phyloP scores from a whole-genome alignment of 2,329 filamentous ascomycete genomes.

The Neonectria sp. region DNA sequence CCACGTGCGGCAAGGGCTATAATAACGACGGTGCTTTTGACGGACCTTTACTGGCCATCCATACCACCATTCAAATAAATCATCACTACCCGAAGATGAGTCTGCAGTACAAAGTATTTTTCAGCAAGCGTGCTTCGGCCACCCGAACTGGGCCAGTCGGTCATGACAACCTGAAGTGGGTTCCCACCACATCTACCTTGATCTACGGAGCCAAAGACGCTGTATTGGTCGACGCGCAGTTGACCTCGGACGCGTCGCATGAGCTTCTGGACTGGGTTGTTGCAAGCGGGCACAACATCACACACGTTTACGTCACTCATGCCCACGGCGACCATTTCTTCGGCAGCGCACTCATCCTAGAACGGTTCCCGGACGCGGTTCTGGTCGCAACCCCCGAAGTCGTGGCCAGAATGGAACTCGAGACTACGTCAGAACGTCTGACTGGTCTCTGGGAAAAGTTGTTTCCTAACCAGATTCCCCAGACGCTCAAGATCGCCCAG shows the following conservation, averaged over 20 bases:
- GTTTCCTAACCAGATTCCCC: neutral
- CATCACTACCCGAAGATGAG: too few relatives aligned
- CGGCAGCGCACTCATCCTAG: neutral
- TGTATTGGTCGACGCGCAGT: neutral
- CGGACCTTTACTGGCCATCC: too few relatives aligned
- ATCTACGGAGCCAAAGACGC: conserved; percentile 5
- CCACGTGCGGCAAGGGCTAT: too few relatives aligned
- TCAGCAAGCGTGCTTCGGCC: neutral
- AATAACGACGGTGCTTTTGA: too few relatives aligned
- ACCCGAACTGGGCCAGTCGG: neutral
- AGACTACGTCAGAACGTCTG: neutral
- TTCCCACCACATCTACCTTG: neutral
- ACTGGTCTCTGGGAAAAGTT: neutral
- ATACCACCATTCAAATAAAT: too few relatives aligned
- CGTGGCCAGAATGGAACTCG: neutral
- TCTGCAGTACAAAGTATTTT: neutral
- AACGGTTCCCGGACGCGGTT: neutral
- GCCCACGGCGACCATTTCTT: neutral
- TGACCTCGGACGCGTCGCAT: neutral
- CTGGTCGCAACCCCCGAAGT: neutral
- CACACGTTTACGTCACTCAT: neutral
- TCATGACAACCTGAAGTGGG: neutral
- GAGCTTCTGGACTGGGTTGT: neutral
- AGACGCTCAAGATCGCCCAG: neutral
- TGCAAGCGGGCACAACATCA: neutral